Evolutionary conservation across 2,329 filamentous ascomycete species (phyloP).

Genomic region (Metarhizium robertsii): DNA sequence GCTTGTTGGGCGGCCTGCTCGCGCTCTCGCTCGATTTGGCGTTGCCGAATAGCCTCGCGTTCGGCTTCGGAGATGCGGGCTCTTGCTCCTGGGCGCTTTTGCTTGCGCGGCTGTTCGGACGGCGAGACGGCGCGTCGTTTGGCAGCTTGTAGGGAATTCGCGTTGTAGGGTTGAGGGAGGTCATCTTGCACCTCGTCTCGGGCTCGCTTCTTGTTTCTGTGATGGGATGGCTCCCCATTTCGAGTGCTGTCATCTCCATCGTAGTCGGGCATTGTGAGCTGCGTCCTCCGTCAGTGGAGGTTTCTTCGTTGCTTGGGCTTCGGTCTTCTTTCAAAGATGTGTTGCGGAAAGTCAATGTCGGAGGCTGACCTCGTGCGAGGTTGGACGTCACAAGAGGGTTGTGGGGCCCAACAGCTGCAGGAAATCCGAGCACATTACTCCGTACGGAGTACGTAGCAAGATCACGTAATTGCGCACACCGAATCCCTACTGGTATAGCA

Average conservation of each 20-base stretch:
- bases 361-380: not conserved
- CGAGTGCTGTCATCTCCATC: not conserved
- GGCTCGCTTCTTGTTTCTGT: conserved; percentile 20
- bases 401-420: not conserved
- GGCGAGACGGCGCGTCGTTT: conserved; percentile 48
- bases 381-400: not conserved
- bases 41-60: conserved; percentile 56
- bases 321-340: not conserved
- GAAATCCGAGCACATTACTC: not conserved
- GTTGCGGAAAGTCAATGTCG: no score
- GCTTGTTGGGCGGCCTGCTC: conserved; percentile 28
- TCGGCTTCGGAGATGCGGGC: conserved; percentile 59
- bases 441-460: no score
- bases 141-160: conserved; percentile 46
- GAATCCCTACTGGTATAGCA: no score
- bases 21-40: conserved; percentile 47
- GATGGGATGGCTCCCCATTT: conserved; percentile 1
- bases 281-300: not conserved
- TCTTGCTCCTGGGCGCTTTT: conserved; percentile 58
- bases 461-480: no score
- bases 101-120: conserved; percentile 51
- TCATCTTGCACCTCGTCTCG: conserved; percentile 29
- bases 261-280: not conserved
- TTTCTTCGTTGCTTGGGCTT: not conserved
- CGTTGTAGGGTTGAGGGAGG: conserved; percentile 52